Conservation (phyloP, 495 filamentous ascomycete genomes). For the Tuber calosporum region DNA sequence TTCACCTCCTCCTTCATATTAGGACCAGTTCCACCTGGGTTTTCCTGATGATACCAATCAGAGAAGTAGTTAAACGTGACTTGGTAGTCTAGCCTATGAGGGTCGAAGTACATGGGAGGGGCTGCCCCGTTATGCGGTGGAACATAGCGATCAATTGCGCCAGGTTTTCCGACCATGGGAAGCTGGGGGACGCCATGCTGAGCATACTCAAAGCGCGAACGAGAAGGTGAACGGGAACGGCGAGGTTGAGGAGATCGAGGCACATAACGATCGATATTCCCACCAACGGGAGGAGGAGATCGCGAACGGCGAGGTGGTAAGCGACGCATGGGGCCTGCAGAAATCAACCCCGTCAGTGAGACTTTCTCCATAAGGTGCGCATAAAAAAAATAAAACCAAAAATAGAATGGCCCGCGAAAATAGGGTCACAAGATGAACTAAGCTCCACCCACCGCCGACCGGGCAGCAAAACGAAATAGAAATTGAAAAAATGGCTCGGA, state of each 20-base stretch:
- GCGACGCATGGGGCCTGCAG: constrained; percentile 33
- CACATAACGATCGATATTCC: constrained; percentile 42
- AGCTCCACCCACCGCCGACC: background rate
- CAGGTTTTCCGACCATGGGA: constrained; percentile 48
- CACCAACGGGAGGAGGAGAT: constrained; percentile 29
- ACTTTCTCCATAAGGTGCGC: constrained; percentile 2
- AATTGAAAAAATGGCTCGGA: constrained; percentile 4
- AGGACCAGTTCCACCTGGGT: constrained; percentile 28
- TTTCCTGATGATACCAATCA: constrained; percentile 63
- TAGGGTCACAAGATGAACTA: background rate
- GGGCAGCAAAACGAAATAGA: constrained; percentile 5
- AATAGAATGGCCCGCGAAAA: background rate
- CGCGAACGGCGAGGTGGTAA: constrained; percentile 31
- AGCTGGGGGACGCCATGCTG: constrained; percentile 45
- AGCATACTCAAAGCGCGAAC: constrained; percentile 29
- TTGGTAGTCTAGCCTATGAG: constrained; percentile 77
- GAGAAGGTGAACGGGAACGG: constrained; percentile 63
- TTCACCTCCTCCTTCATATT: constrained; percentile 72
- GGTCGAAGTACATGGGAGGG: constrained; percentile 49
- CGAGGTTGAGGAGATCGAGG: constrained; percentile 38
- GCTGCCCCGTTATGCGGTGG: constrained; percentile 58
- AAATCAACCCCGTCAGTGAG: constrained; percentile 17
- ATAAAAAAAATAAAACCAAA: background rate
- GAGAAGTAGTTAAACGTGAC: constrained; percentile 95
- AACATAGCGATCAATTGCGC: constrained; percentile 90